Percentiles rank a stretch among this genome's conserved stretches.
phyloP scores from a whole-genome alignment of 1,139 yeast species.

The Protomyces inouyei region DNA sequence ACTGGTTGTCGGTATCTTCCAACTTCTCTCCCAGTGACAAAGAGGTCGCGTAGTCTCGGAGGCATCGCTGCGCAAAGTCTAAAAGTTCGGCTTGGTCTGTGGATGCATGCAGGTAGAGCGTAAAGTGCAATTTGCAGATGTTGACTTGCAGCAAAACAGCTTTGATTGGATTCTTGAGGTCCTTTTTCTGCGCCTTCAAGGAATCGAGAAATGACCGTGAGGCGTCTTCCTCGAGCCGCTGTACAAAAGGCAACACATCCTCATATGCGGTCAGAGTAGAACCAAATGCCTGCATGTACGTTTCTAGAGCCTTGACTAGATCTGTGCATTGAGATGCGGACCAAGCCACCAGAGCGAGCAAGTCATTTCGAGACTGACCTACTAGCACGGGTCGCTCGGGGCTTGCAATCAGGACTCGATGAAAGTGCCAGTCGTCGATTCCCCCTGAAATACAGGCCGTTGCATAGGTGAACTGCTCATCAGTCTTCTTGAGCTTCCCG shows the following conservation, averaged over 20 bases:
- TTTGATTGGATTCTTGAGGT: neutral
- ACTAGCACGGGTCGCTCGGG: neutral
- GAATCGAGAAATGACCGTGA: conserved; percentile 21
- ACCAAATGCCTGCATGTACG: conserved; percentile 48
- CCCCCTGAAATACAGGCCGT: conserved; percentile 3
- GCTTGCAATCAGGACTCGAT: neutral
- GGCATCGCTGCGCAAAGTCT: conserved; percentile 38
- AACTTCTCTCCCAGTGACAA: conserved; percentile 41
- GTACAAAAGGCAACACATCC: conserved; percentile 49
- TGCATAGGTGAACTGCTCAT: conserved; percentile 4
- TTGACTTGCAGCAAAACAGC: neutral
- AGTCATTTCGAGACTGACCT: neutral
- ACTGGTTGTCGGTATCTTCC: conserved; percentile 56
- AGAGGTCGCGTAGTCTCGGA: conserved; percentile 42
- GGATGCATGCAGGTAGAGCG: neutral
- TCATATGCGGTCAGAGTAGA: conserved; percentile 57
- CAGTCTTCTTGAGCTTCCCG: conserved; percentile 3
- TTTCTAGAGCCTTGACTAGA: conserved; percentile 37
- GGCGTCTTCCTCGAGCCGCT: conserved; percentile 27
- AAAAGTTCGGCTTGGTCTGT: conserved; percentile 34
- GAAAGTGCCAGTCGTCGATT: conserved; percentile 27
- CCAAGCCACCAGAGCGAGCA: neutral
- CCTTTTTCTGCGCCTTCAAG: neutral
- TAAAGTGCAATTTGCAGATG: neutral
- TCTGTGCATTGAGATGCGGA: neutral